Evolutionary conservation across 768 basidiomycete species (phyloP).

Genomic region (Trametes villosa): DNA sequence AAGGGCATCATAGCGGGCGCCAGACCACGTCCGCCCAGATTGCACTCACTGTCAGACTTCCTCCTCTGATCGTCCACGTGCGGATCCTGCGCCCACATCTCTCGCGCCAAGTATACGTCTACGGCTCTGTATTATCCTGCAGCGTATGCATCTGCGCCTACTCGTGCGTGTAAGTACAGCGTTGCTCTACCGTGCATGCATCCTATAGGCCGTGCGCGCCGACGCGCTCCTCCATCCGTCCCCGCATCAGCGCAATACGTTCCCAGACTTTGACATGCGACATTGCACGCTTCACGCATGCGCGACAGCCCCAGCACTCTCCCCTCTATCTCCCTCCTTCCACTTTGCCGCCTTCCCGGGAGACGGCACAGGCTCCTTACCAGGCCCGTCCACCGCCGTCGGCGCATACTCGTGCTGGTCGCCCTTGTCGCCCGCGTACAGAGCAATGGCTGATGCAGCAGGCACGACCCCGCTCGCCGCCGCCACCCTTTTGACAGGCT

Average conservation of each 20-base stretch:
- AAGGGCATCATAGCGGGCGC: no score
- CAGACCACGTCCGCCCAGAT: background rate
- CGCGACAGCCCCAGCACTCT: background rate
- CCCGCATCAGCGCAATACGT: no score
- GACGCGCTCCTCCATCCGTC: background rate
- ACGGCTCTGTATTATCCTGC: no score
- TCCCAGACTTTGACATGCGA: no score
- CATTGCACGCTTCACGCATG: constrained; percentile 2
- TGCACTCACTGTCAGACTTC: no score
- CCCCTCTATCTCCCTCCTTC: constrained; percentile 26
- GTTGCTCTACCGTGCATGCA: no score
- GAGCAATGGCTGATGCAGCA: constrained; percentile 33
- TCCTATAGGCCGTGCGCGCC: no score
- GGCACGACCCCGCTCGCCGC: constrained; percentile 46
- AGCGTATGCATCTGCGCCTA: no score
- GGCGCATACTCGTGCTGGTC: constrained; percentile 30
- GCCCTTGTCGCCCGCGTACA: constrained; percentile 37
- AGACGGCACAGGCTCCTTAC: constrained; percentile 30
- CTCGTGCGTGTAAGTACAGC: no score
- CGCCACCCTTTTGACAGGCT: constrained; percentile 69
- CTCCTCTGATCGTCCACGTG: background rate
- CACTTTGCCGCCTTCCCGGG: constrained; percentile 25
- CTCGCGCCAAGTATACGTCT: no score
- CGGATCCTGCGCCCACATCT: background rate
- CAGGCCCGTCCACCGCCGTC: no score